phyloP scores from a whole-genome alignment of 116 monocot genomes.

The Posidonia oceanica region DNA sequence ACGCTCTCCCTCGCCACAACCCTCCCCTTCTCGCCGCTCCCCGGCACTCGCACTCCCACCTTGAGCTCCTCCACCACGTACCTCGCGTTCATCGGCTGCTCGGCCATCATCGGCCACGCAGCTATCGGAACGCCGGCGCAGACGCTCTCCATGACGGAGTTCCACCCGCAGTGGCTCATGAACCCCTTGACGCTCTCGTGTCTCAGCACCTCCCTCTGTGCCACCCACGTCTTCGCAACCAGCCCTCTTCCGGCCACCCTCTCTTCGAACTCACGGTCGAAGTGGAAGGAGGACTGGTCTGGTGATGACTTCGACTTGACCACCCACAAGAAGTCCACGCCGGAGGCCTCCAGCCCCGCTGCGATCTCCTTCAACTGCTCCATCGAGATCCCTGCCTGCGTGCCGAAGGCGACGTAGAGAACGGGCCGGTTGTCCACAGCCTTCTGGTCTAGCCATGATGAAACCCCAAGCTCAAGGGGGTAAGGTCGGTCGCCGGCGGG shows the following conservation, averaged over 20 bases:
- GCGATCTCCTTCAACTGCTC: constrained; percentile 14
- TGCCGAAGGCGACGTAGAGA: constrained; percentile 37
- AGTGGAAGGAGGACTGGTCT: neutral
- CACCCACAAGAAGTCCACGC: constrained; percentile 20
- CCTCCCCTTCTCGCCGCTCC: neutral
- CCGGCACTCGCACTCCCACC: constrained; percentile 8
- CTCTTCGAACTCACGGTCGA: neutral
- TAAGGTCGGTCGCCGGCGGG: too few species aligned
- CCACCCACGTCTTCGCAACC: neutral
- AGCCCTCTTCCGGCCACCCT: neutral
- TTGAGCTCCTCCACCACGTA: neutral
- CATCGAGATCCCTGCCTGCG: constrained; percentile 10
- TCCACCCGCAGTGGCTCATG: constrained; percentile 80
- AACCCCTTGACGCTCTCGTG: constrained; percentile 10
- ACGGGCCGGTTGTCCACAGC: constrained; percentile 11
- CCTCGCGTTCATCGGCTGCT: neutral
- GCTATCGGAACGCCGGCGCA: neutral
- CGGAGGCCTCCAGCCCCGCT: constrained; percentile 17
- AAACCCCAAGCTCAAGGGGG: neutral
- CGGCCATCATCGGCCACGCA: neutral
- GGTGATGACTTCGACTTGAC: neutral
- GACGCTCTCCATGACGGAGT: constrained; percentile 47
- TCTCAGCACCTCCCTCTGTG: neutral
- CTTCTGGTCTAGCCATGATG: constrained; percentile 18
- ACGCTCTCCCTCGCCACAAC: neutral